Evolutionary conservation across 371 early-diverging fungal species (phyloP).

Genomic region (Batkoa obscura): DNA sequence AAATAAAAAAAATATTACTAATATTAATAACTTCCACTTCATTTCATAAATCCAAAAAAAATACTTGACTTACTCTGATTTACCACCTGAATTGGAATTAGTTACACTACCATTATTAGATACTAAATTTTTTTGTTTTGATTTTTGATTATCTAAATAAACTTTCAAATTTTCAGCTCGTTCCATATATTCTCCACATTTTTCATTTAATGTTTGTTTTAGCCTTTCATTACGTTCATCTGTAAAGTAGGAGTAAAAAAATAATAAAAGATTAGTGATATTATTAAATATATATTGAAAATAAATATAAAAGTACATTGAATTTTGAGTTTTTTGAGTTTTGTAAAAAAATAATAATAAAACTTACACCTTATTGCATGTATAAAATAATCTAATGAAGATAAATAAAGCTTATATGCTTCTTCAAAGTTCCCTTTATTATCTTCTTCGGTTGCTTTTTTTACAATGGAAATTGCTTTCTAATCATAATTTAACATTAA

Average conservation of each 20-base stretch:
- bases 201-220: slow-evolving; percentile 70
- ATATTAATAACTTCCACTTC: no score
- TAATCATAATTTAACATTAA: slow-evolving; percentile 11
- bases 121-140: slow-evolving; percentile 36
- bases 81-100: slow-evolving; percentile 17
- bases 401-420: slow-evolving; percentile 70
- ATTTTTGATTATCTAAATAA: slow-evolving; percentile 43
- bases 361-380: slow-evolving; percentile 79
- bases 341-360: no score
- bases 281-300: no score
- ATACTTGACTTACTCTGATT: slow-evolving; percentile 18
- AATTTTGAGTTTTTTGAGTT: no score
- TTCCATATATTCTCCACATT: slow-evolving; percentile 77
- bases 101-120: slow-evolving; percentile 28
- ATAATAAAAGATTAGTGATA: no score
- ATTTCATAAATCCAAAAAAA: no score
- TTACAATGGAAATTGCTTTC: slow-evolving; percentile 76
- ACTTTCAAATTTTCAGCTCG: slow-evolving; percentile 89
- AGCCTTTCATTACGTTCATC: slow-evolving; percentile 85
- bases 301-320: no score
- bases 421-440: slow-evolving; percentile 74
- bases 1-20: not conserved
- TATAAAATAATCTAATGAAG: slow-evolving; percentile 82
- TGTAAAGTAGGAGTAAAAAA: no score
- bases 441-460: slow-evolving; percentile 86